Conservation (phyloP, 768 basidiomycete genomes). For the Saitozyma sp. region DNA sequence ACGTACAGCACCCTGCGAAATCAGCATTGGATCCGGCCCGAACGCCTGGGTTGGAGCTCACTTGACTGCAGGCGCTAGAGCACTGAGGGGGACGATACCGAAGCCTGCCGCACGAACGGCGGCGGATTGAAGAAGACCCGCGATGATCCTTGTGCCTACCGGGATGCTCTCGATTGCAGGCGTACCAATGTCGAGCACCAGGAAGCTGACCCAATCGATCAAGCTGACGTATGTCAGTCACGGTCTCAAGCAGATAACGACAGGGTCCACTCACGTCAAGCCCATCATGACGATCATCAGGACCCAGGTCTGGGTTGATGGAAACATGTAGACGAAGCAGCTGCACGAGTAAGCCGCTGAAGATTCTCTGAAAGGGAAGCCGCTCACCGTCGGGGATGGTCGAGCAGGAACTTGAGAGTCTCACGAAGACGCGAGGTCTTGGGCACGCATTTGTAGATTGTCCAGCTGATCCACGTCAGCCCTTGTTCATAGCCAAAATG, state of each 20-base stretch:
- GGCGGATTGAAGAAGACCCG: conserved; percentile 74
- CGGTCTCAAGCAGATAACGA: neutral
- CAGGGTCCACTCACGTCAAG: conserved; percentile 63
- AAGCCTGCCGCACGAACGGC: conserved; percentile 86
- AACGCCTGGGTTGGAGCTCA: conserved; percentile 52
- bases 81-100: conserved; percentile 66
- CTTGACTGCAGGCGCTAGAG: conserved; percentile 88
- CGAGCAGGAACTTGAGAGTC: conserved; percentile 85
- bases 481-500: neutral
- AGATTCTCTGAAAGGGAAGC: too few relatives aligned
- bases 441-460: conserved; percentile 64
- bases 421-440: conserved; percentile 65
- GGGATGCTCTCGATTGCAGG: conserved; percentile 69
- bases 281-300: conserved; percentile 67
- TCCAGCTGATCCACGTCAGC: conserved; percentile 63
- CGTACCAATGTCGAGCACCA: conserved; percentile 83
- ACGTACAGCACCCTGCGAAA: conserved; percentile 71
- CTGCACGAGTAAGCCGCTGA: neutral
- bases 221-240: conserved; percentile 54
- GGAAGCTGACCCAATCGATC: conserved; percentile 86
- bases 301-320: conserved; percentile 92
- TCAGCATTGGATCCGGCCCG: conserved; percentile 6
- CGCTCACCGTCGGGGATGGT: conserved; percentile 71
- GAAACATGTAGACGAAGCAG: conserved; percentile 87
- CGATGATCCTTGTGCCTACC: conserved; percentile 66